Evolutionary conservation across 2,329 filamentous ascomycete species (phyloP).

Genomic region (Sporothrix phasma): DNA sequence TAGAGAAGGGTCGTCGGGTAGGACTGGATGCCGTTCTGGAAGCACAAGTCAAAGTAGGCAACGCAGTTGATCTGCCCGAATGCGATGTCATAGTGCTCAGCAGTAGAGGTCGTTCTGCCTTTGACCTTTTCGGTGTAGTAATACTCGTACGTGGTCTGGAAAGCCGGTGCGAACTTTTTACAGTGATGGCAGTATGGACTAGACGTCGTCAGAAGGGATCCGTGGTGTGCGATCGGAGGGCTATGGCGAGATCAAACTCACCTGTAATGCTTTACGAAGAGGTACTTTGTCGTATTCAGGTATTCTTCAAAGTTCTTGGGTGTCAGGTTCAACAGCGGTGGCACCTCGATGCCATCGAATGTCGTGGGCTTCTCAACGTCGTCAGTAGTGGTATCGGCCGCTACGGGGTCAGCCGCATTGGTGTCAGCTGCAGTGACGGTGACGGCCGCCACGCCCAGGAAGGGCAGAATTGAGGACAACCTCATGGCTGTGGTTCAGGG

Average conservation of each 20-base stretch:
- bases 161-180: slow-evolving; percentile 67
- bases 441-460: slow-evolving; percentile 37
- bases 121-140: slow-evolving; percentile 72
- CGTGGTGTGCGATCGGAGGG: background rate
- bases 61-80: slow-evolving; percentile 83
- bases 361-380: slow-evolving; percentile 39
- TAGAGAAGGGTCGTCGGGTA: slow-evolving; percentile 75
- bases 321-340: slow-evolving; percentile 52
- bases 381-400: slow-evolving; percentile 22
- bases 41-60: slow-evolving; percentile 70
- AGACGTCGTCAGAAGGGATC: background rate
- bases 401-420: background rate
- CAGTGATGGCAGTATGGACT: slow-evolving; percentile 64
- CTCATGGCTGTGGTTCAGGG: slow-evolving; percentile 30
- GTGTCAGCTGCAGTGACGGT: slow-evolving; percentile 26
- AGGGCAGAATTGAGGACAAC: slow-evolving; percentile 34
- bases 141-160: slow-evolving; percentile 89
- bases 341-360: slow-evolving; percentile 59
- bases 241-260: slow-evolving; percentile 27
- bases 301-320: slow-evolving; percentile 48
- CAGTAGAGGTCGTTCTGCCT: slow-evolving; percentile 52
- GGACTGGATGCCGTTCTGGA: slow-evolving; percentile 51
- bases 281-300: slow-evolving; percentile 42
- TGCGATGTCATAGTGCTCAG: slow-evolving; percentile 76
- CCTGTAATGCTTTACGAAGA: slow-evolving; percentile 59